Evolutionary conservation across 176 grass and related monocot species (phyloP).

Genomic region (Aegilops umbellulata): DNA sequence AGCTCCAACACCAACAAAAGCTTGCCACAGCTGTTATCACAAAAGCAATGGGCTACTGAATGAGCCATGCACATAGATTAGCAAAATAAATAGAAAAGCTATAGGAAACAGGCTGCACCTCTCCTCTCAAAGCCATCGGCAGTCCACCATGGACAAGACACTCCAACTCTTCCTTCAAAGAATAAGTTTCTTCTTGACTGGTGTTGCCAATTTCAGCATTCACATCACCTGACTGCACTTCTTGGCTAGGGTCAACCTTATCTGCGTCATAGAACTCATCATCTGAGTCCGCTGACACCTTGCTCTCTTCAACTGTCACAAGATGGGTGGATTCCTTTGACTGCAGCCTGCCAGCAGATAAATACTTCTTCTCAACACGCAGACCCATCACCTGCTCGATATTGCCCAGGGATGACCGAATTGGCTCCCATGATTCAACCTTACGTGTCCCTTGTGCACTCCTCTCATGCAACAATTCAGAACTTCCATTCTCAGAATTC

Average conservation of each 20-base stretch:
- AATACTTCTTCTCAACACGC: conserved; percentile 55
- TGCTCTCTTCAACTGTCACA: conserved; percentile 54
- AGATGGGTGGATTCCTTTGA: conserved; percentile 16
- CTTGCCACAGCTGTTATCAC: conserved; percentile 92
- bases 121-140: conserved; percentile 97
- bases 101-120: conserved; percentile 40
- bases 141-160: conserved; percentile 88
- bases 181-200: conserved; percentile 48
- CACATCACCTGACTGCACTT: conserved; percentile 57
- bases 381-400: conserved; percentile 87
- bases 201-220: conserved; percentile 32
- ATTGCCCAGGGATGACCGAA: conserved; percentile 58
- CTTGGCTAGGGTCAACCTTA: conserved; percentile 69
- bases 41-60: conserved; percentile 30
- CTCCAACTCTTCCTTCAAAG: conserved; percentile 84
- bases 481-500: conserved; percentile 13
- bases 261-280: conserved; percentile 96
- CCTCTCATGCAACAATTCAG: conserved; percentile 10
- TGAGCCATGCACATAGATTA: conserved; percentile 29
- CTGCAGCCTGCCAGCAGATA: conserved; percentile 29
- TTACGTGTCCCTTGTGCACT: conserved; percentile 26
- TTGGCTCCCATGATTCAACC: conserved; percentile 62
- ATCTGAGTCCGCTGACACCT: conserved; percentile 72
- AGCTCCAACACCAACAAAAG: conserved; percentile 88
- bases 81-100: conserved; percentile 11